Evolutionary conservation across 2,329 filamentous ascomycete species (phyloP).

Genomic region (Beauveria medogensis): DNA sequence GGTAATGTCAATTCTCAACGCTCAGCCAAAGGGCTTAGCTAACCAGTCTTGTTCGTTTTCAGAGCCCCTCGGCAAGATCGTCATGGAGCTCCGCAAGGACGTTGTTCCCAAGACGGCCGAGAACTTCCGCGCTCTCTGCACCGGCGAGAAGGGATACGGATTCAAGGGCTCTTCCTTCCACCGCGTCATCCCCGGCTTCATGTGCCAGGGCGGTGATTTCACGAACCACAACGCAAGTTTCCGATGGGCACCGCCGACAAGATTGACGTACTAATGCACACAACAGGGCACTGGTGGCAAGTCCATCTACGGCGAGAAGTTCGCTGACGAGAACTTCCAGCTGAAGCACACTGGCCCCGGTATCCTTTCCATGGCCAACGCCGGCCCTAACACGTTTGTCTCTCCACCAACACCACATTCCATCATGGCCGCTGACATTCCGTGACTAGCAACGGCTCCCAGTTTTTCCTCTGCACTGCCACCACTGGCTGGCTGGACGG

Average conservation of each 20-base stretch:
- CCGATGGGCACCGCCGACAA: neutral
- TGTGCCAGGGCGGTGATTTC: conserved; percentile 13
- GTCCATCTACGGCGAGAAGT: conserved; percentile 17
- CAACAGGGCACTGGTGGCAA: conserved; percentile 16
- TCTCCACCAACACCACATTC: neutral
- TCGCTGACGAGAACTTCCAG: conserved; percentile 16
- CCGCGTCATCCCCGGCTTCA: conserved; percentile 12
- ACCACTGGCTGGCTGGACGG: conserved; percentile 69
- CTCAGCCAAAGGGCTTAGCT: neutral
- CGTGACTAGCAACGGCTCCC: conserved; percentile 72
- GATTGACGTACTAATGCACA: neutral
- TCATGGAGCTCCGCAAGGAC: conserved; percentile 10
- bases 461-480: conserved; percentile 90
- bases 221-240: conserved; percentile 10
- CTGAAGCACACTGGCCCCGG: conserved; percentile 16
- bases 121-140: conserved; percentile 13
- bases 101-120: conserved; percentile 12
- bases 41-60: neutral
- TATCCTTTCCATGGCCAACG: conserved; percentile 18
- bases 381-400: conserved; percentile 17
- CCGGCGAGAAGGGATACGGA: conserved; percentile 12
- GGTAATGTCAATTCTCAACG: neutral
- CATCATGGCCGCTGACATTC: neutral
- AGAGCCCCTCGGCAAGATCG: conserved; percentile 11
- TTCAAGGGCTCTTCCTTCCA: conserved; percentile 10